Evolutionary conservation across 768 basidiomycete species (phyloP), one percentile per base, ranked within the genome.

Genomic region (Collybia sp.): DNA sequence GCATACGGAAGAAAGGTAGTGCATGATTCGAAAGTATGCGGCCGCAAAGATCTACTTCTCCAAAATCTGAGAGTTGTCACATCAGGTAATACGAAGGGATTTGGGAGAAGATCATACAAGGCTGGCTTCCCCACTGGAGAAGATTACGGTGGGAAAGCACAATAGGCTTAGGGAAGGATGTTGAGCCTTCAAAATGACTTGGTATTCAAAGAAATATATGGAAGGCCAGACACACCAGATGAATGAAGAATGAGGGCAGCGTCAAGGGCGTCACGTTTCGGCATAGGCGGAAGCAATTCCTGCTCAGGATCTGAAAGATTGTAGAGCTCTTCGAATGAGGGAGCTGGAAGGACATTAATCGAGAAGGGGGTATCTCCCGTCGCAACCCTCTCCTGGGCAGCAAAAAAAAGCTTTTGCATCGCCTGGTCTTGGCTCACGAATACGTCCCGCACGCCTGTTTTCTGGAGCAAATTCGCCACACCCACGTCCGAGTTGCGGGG

Each of bases 401-500:
- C 38, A 3, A 44, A 36, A 3, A 53, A 49, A 3, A 60, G 49
- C 2, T 38, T 44, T 39, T 54, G 53, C 47, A 52, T 61, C 2
- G 53, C 39, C 8, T 45, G 44, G 11, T 64, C 61, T 1, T 43
- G 13, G 44, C 60, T 55, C 1, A 62, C 51, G 36, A 60, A 51
- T 12, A 70, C n/a, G 41, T 58, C 49, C n/a, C 33, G 44, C n/a
- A 51, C 57, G 9, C 42, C 40, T 33, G 48, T 54, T 20, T 52
- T 56, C 34, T 56, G 53, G 49, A 76, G 58, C 15, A 80, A 61
- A 49, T 76, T 68, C 1, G 73, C 73, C 18, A 73, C 65, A 4
- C 75, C 76, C 4, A 66, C 57, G 0, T 71, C 62, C 0, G 75
- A 76, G 55, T 77, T 78, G 50, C 72, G 66, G 4, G 69, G 62